Conservation (phyloP, 1,139 yeast species). For the Yamadazyma songkhlaensis region DNA sequence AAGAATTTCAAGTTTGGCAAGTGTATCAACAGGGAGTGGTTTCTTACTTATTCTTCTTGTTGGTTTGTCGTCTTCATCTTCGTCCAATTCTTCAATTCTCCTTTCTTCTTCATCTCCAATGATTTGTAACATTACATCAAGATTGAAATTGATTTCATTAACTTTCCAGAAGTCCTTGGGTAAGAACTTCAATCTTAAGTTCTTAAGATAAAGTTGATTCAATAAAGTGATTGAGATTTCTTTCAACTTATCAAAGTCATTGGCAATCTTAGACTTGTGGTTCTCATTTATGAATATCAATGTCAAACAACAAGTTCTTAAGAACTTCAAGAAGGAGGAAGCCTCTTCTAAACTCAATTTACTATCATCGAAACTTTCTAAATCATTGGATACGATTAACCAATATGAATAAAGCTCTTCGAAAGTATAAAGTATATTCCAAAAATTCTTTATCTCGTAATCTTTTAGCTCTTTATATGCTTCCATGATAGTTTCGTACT, state of each 20-base stretch:
- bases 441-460: constrained; percentile 20
- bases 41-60: constrained; percentile 5
- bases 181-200: constrained; percentile 61
- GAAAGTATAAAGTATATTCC: constrained; percentile 35
- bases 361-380: constrained; percentile 50
- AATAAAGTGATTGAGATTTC: constrained; percentile 49
- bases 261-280: constrained; percentile 7
- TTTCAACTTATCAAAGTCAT: constrained; percentile 26
- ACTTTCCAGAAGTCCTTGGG: constrained; percentile 58
- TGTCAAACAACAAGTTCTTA: constrained; percentile 55
- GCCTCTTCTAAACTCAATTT: constrained; percentile 49
- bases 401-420: constrained; percentile 43
- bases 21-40: constrained; percentile 9
- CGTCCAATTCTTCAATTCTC: constrained; percentile 15
- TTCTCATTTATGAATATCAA: constrained; percentile 40
- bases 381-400: constrained; percentile 68
- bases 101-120: constrained; percentile 41
- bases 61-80: constrained; percentile 13
- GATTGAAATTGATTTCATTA: constrained; percentile 23
- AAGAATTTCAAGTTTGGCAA: constrained; percentile 46
- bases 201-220: constrained; percentile 68
- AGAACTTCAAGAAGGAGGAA: constrained; percentile 41
- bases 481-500: constrained; percentile 11
- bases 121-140: constrained; percentile 27
- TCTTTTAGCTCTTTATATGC: constrained; percentile 11